Evolutionary conservation across 2,329 filamentous ascomycete genomes (phyloP).

Genomic region (Claviceps paspali): DNA sequence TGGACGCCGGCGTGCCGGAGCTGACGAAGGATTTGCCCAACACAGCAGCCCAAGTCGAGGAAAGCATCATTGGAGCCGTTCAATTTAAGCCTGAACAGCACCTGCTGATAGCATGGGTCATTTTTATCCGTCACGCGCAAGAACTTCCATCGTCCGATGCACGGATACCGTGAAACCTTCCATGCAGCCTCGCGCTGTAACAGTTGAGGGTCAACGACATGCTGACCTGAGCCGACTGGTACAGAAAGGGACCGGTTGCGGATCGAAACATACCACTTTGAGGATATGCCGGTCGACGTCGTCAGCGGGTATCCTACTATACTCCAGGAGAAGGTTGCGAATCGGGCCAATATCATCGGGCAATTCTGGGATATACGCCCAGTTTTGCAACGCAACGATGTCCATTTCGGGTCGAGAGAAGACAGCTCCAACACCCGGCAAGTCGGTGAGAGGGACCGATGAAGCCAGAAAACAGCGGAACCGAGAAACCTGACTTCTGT

Average conservation of each 20-base stretch:
- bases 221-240: background rate
- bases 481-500: too few species aligned
- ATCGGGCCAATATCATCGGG: slow-evolving; percentile 22
- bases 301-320: slow-evolving; percentile 21
- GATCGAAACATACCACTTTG: slow-evolving; percentile 12
- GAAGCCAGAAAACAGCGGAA: too few species aligned
- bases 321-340: slow-evolving; percentile 21
- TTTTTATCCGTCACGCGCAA: slow-evolving; percentile 25
- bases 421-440: too few species aligned
- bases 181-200: slow-evolving; percentile 30
- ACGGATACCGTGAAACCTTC: slow-evolving; percentile 28
- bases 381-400: slow-evolving; percentile 18
- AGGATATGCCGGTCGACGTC: slow-evolving; percentile 22
- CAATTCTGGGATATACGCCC: slow-evolving; percentile 22
- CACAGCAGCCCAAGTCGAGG: slow-evolving; percentile 35
- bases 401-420: slow-evolving; percentile 15
- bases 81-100: slow-evolving; percentile 25
- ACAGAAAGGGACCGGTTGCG: background rate
- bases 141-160: slow-evolving; percentile 35
- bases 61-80: slow-evolving; percentile 24
- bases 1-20: slow-evolving; percentile 34
- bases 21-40: slow-evolving; percentile 35
- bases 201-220: background rate
- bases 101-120: slow-evolving; percentile 27
- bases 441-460: too few species aligned